Base-by-base conservation (phyloP, 2,329 filamentous ascomycete genomes). In the Fusarium coicis region DNA sequence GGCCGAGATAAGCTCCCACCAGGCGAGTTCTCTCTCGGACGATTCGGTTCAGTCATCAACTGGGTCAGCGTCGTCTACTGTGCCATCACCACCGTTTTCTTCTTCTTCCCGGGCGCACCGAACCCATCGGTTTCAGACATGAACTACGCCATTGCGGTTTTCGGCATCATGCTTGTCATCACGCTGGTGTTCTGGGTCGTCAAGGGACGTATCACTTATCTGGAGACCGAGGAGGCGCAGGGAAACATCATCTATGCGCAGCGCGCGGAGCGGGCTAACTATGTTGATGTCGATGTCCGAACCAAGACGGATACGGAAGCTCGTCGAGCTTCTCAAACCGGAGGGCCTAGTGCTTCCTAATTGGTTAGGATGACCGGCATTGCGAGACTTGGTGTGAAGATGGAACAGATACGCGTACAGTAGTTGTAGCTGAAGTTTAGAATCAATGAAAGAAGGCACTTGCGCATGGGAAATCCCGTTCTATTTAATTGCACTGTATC, bases 101-200 rank as follows among this genome's bases (percentile, higher is more conserved):
- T 88, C 83, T 86, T 89, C 75, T 89, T 89, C 72, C 87, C 87
- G 0, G 78, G 78, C 1, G 66, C 63, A 1, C 87, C 87, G 0
- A 83, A 83, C 64, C 87, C 87, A 0, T 69, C 82, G 0, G 76
- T 81, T 0, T 78, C 79, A n/a, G 86, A 89, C 66, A 89, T 89
- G 87, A 89, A 89, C 77, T 89, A 85, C 74, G 87, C 87, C 10
- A 88, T 89, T 72, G 87, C 85, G 2, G 87, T 89, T 2, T 89
- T 89, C 72, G 87, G 86, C 3, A 82, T 88, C 28, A 87, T 89
- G 86, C 70, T 89, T 57, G 79, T 87, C 6, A 81, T 88, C 12
- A 81, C 86, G 1, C 43, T 87, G 3, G 81, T 78, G 0, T 89
- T 88, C 67, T 89, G 87, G 87, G 79, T 88, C 42, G 57, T 86